Conservation (phyloP, 2,329 filamentous ascomycete genomes). For the Neonectria coccinea region DNA sequence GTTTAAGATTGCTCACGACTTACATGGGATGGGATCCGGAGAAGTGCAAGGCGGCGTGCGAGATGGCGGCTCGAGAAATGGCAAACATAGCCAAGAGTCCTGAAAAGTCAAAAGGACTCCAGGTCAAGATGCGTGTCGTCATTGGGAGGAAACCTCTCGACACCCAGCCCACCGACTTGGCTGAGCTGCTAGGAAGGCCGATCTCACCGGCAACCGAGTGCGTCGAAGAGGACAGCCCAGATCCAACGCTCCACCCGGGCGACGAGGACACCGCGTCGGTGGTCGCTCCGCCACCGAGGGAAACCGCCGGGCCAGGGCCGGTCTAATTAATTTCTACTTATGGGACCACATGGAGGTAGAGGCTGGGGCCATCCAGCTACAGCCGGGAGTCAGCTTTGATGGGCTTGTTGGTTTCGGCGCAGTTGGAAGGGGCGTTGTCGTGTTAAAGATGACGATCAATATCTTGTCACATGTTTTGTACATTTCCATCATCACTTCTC, state of each 20-base stretch:
- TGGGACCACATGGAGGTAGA: constrained; percentile 11
- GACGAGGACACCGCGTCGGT: constrained; percentile 30
- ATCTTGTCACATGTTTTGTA: constrained; percentile 34
- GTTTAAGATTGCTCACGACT: constrained; percentile 63
- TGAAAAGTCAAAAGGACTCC: constrained; percentile 56
- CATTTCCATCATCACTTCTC: constrained; percentile 32
- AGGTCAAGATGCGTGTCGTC: constrained; percentile 61
- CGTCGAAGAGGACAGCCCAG: constrained; percentile 38
- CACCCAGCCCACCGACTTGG: constrained; percentile 38
- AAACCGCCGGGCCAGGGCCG: constrained; percentile 14
- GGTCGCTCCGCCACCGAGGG: constrained; percentile 4
- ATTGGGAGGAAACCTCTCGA: constrained; percentile 62
- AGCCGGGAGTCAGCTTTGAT: constrained; percentile 28
- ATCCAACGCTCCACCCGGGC: constrained; percentile 40
- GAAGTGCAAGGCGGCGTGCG: constrained; percentile 60
- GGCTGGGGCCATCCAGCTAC: constrained; percentile 7
- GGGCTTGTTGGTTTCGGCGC: constrained; percentile 35
- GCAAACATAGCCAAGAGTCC: constrained; percentile 61
- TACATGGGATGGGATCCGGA: constrained; percentile 65
- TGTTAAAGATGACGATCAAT: constrained; percentile 36
- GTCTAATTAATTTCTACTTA: constrained; percentile 18
- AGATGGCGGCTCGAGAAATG: constrained; percentile 61
- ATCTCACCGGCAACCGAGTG: constrained; percentile 37
- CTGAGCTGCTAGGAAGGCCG: constrained; percentile 30
- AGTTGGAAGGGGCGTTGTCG: constrained; percentile 40